A percentile compares a stretch with the other conserved stretches of the same genome.
phyloP scores from a whole-genome alignment of 805 yeast species.

The Barnettozyma sp. region DNA sequence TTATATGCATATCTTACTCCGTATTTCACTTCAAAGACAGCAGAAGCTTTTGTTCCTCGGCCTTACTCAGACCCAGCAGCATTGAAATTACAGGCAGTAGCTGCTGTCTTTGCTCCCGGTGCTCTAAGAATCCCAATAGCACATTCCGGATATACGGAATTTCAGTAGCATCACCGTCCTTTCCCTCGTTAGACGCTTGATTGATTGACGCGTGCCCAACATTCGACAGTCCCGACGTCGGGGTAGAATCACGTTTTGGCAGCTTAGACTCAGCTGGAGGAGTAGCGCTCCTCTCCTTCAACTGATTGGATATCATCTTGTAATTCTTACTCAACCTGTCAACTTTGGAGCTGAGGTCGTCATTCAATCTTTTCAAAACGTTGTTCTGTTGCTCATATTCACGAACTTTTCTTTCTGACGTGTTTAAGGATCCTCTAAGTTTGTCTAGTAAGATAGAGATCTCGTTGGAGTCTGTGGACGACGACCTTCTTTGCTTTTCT shows the following conservation, averaged over 20 bases:
- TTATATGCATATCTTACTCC: too few relatives aligned
- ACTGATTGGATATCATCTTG: conserved; percentile 46
- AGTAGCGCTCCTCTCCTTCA: too few relatives aligned
- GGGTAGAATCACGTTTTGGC: too few relatives aligned
- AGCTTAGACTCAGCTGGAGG: too few relatives aligned
- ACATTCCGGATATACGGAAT: conserved; percentile 84
- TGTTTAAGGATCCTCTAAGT: conserved; percentile 46
- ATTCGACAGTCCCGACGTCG: too few relatives aligned
- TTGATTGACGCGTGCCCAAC: too few relatives aligned
- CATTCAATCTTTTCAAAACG: conserved; percentile 53
- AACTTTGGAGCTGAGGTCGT: conserved; percentile 59
- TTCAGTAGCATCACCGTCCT: conserved; percentile 28
- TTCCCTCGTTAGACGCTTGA: too few relatives aligned
- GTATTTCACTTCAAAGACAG: conserved; percentile 19
- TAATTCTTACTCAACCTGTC: conserved; percentile 67
- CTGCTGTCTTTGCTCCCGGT: conserved; percentile 82
- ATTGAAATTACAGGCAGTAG: conserved; percentile 81
- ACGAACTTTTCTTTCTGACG: conserved; percentile 42
- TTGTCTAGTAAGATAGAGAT: conserved; percentile 31
- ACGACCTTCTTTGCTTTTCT: conserved; percentile 24
- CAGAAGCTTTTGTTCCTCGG: conserved; percentile 70
- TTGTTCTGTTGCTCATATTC: conserved; percentile 49
- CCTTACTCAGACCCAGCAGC: conserved; percentile 56
- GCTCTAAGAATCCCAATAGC: conserved; percentile 84
- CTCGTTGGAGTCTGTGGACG: conserved; percentile 27